Evolutionary conservation across 371 early-diverging fungal genomes (phyloP).

Genomic region (Zychaea mexicana): DNA sequence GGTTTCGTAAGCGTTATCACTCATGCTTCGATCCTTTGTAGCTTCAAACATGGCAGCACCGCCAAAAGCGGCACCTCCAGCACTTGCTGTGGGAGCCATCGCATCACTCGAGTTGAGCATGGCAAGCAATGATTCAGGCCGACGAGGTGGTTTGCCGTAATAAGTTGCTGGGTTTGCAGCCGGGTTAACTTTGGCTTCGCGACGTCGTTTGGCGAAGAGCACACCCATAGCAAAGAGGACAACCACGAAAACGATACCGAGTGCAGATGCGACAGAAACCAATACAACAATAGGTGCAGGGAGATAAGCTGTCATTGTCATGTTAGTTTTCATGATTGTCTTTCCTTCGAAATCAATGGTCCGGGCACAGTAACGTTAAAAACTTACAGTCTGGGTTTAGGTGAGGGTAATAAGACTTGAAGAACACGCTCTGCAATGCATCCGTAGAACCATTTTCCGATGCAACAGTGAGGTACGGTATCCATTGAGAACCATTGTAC

Average conservation of each 20-base stretch:
- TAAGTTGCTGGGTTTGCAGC: slow-evolving; percentile 33
- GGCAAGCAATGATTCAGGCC: slow-evolving; percentile 43
- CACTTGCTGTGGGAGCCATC: neutral
- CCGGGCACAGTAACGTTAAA: neutral
- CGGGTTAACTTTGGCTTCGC: slow-evolving; percentile 34
- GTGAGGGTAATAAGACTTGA: slow-evolving; percentile 28
- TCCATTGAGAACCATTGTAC: slow-evolving; percentile 65
- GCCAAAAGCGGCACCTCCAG: slow-evolving; percentile 5
- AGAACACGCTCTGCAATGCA: slow-evolving; percentile 49
- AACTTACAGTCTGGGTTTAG: slow-evolving; percentile 4
- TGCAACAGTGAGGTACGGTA: slow-evolving; percentile 65
- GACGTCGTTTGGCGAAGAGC: slow-evolving; percentile 33
- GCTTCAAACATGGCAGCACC: neutral
- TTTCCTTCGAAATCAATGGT: neutral
- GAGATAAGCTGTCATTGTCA: slow-evolving; percentile 32
- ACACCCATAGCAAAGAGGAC: slow-evolving; percentile 60
- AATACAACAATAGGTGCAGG: slow-evolving; percentile 67
- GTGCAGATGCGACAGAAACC: slow-evolving; percentile 67
- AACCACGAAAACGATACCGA: slow-evolving; percentile 69
- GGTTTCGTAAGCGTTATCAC: neutral
- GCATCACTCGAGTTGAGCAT: slow-evolving; percentile 23
- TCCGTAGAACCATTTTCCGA: slow-evolving; percentile 42
- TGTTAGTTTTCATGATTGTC: slow-evolving; percentile 25
- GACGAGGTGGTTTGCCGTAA: slow-evolving; percentile 47
- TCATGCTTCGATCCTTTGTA: neutral